Evolutionary conservation across 2,329 filamentous ascomycete species (phyloP).

Genomic region (Trichocomaceae sp.): DNA sequence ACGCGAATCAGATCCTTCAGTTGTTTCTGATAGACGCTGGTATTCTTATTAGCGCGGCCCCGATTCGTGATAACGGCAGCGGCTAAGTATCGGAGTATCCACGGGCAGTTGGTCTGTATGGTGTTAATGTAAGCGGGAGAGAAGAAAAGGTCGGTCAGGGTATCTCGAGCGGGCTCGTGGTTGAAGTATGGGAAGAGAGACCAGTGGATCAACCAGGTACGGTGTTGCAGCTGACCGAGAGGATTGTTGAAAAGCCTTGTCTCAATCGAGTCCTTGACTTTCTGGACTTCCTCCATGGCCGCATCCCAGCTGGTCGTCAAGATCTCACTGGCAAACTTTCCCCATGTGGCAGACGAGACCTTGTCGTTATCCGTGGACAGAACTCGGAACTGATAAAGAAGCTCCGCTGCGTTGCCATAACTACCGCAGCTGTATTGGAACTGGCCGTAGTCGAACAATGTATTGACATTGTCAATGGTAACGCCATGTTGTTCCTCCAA

Average conservation of each 20-base stretch:
- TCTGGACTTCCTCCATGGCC: conserved; percentile 82
- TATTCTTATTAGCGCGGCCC: conserved; percentile 67
- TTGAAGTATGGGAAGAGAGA: conserved; percentile 98
- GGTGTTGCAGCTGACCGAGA: conserved; percentile 88
- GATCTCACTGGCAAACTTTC: conserved; percentile 94
- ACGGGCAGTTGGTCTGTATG: conserved; percentile 95
- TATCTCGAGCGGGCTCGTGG: conserved; percentile 83
- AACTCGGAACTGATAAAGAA: conserved; percentile 96
- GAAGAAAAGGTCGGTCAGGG: conserved; percentile 93
- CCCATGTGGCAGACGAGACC: conserved; percentile 92
- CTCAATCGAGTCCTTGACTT: conserved; percentile 88
- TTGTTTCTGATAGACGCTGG: conserved; percentile 89
- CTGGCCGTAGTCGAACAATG: conserved; percentile 89
- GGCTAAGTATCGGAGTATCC: conserved; percentile 89
- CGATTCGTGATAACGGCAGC: conserved; percentile 94
- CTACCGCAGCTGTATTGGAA: conserved; percentile 98
- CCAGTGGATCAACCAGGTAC: conserved; percentile 98
- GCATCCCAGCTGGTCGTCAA: conserved; percentile 91
- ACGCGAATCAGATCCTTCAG: conserved; percentile 95
- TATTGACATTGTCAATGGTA: conserved; percentile 90
- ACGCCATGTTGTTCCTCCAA: conserved; percentile 95
- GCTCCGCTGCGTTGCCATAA: conserved; percentile 81
- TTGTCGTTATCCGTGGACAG: conserved; percentile 98
- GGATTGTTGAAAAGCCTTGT: conserved; percentile 94
- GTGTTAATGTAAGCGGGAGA: conserved; percentile 98